phyloP scores from a whole-genome alignment of 179 eudicot species.

The Gypsophila paniculata region DNA sequence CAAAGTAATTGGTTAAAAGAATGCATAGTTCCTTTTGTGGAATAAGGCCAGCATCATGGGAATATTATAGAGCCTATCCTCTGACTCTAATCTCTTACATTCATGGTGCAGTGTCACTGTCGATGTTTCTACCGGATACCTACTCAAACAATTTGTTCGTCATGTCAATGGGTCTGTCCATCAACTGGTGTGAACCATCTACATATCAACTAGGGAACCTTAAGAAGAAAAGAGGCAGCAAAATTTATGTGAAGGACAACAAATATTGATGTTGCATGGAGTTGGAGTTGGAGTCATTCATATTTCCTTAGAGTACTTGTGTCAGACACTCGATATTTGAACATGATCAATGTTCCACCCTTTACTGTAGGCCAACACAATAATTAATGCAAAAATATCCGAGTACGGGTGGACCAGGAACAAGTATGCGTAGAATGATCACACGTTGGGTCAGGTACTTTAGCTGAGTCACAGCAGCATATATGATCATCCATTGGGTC shows the following conservation, averaged over 20 bases:
- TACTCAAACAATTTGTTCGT: not conserved
- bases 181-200: not conserved
- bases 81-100: no score
- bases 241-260: slow-evolving; percentile 3
- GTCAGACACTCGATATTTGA: not conserved
- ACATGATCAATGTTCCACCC: not conserved
- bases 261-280: not conserved
- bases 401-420: not conserved
- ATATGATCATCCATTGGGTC: not conserved
- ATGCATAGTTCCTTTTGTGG: not conserved
- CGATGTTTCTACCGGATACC: not conserved
- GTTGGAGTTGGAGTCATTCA: not conserved
- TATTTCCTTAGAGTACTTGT: not conserved
- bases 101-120: not conserved
- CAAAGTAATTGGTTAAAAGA: not conserved
- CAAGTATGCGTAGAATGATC: not conserved
- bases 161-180: slow-evolving; percentile 1
- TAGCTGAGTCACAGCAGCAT: not conserved
- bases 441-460: no score
- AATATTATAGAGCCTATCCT: not conserved
- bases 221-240: not conserved
- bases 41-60: not conserved
- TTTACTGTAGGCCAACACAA: not conserved
- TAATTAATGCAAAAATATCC: not conserved
- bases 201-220: not conserved